phyloP scores from a whole-genome alignment of 768 basidiomycete species.

The Boletus eberwhitei region DNA sequence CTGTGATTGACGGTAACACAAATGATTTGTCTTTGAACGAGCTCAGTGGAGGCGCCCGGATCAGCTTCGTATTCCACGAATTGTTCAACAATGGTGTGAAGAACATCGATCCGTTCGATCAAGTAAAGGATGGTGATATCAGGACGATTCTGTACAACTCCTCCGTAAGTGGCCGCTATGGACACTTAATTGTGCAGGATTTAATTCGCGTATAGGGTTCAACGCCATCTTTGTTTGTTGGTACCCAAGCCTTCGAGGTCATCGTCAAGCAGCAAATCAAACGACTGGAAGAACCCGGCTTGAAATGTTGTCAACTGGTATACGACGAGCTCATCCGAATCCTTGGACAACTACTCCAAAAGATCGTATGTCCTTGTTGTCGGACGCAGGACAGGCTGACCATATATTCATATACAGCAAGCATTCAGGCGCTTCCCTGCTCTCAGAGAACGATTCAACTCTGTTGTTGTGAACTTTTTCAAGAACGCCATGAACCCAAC shows the following conservation, averaged over 20 bases:
- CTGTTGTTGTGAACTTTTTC: conserved; percentile 96
- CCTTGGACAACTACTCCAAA: conserved; percentile 82
- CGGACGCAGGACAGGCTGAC: neutral
- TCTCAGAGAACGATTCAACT: conserved; percentile 94
- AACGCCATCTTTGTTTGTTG: conserved; percentile 93
- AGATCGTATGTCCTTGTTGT: conserved; percentile 63
- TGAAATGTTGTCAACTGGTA: conserved; percentile 93
- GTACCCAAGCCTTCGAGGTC: conserved; percentile 95
- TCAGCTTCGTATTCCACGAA: conserved; percentile 99
- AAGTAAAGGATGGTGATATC: conserved; percentile 98
- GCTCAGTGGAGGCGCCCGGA: conserved; percentile 96
- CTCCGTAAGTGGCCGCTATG: conserved; percentile 58
- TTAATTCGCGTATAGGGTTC: conserved; percentile 60
- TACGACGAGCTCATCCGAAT: conserved; percentile 98
- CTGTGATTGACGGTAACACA: conserved; percentile 95
- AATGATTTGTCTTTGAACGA: conserved; percentile 95
- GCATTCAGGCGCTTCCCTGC: conserved; percentile 95
- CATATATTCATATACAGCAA: conserved; percentile 51
- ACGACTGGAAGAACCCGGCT: conserved; percentile 86
- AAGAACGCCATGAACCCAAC: conserved; percentile 92
- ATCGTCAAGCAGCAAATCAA: conserved; percentile 99
- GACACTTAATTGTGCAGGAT: neutral
- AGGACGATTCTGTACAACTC: conserved; percentile 96
- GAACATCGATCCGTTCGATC: conserved; percentile 96
- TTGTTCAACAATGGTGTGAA: conserved; percentile 96